These are phyloP conservation scores for Cyclostephanos invisitatus DNA, from an alignment of 108 stramenopile genomes.

Conservation along the genomic window DNA sequence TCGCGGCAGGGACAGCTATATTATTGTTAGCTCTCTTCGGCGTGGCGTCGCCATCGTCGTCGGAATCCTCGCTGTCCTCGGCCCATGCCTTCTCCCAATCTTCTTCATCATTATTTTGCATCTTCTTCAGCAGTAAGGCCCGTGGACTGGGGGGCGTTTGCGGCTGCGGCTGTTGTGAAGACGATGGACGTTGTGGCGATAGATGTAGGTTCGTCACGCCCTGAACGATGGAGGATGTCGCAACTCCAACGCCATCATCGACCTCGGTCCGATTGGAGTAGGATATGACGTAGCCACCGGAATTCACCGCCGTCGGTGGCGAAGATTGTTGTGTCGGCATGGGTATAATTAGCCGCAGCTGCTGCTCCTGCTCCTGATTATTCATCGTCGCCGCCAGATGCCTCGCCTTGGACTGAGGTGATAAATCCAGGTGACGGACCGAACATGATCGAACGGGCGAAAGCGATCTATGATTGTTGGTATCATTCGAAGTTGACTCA, in stretches of 20 bases:
- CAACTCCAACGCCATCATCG: not conserved
- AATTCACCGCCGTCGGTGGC: constrained; percentile 2
- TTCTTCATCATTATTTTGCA: constrained; percentile 47
- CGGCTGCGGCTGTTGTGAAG: constrained; percentile 11
- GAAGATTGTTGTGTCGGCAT: not conserved
- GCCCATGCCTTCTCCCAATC: constrained; percentile 57
- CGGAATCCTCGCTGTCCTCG: constrained; percentile 41
- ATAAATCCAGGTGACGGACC: constrained; percentile 8
- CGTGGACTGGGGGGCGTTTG: constrained; percentile 21
- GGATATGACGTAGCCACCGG: not conserved
- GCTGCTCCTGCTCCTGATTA: constrained; percentile 5
- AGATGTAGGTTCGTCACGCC: constrained; percentile 14
- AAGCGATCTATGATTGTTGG: not conserved
- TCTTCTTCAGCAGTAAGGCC: constrained; percentile 16
- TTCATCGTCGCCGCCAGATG: not conserved
- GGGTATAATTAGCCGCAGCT: not conserved
- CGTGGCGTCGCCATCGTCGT: constrained; percentile 32
- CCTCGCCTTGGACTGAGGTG: constrained; percentile 4
- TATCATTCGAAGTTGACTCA: not conserved
- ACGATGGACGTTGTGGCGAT: constrained; percentile 3
- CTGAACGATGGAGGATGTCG: constrained; percentile 15
- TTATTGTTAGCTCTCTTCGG: constrained; percentile 13
- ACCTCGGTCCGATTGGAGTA: not conserved
- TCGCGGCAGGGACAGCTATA: not conserved
- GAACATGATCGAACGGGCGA: not conserved